Evolutionary conservation across 176 grass and related monocot species (phyloP).

Genomic region (Oryza rufipogon): DNA sequence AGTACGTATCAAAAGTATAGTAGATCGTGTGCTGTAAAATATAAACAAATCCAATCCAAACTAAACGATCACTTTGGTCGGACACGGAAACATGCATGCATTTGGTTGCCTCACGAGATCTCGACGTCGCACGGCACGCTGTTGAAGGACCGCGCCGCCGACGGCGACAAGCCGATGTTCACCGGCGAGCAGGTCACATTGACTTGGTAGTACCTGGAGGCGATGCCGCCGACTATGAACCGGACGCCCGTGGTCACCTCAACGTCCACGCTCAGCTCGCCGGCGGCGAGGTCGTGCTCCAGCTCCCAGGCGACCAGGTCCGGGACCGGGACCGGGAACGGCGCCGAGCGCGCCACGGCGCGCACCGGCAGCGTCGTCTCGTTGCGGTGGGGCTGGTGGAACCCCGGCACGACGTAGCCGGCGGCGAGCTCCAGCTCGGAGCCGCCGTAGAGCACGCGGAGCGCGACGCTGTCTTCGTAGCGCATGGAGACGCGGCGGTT

Average conservation of each 20-base stretch:
- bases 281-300: conserved; percentile 51
- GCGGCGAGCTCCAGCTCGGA: conserved; percentile 48
- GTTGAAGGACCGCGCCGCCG: conserved; percentile 49
- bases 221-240: conserved; percentile 55
- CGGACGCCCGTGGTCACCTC: conserved; percentile 42
- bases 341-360: conserved; percentile 45
- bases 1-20: background rate
- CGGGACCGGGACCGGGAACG: conserved; percentile 32
- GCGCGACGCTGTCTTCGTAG: conserved; percentile 58
- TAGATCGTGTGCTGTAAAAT: background rate
- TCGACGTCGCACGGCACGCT: conserved; percentile 64
- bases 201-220: conserved; percentile 55
- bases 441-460: conserved; percentile 58
- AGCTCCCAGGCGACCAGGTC: conserved; percentile 48
- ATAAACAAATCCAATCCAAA: background rate
- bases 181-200: conserved; percentile 65
- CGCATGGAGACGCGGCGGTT: conserved; percentile 69
- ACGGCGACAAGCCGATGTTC: conserved; percentile 45
- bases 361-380: conserved; percentile 57
- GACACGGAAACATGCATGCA: background rate
- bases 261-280: conserved; percentile 60
- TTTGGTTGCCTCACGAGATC: background rate
- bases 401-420: conserved; percentile 38
- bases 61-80: background rate
- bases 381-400: conserved; percentile 70